These are phyloP conservation scores for Tephrocybe sp. DNA, from an alignment of 768 basidiomycete species.

Conservation along the genomic window DNA sequence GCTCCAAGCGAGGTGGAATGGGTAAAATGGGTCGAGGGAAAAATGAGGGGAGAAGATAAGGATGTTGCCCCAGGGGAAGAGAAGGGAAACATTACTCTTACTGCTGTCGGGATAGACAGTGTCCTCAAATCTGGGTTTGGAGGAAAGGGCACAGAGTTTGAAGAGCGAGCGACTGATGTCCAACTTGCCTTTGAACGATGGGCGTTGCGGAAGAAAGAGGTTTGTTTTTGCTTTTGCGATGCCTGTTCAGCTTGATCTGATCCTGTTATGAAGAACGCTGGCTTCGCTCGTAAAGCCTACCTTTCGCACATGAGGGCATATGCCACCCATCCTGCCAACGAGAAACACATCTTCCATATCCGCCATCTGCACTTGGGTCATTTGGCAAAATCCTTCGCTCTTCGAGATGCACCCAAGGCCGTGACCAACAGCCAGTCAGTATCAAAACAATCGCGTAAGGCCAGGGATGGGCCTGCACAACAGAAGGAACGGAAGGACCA, in stretches of 20 bases:
- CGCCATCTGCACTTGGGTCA: conserved; percentile 94
- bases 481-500: conserved; percentile 12
- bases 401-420: conserved; percentile 78
- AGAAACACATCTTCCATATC: conserved; percentile 97
- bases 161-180: conserved; percentile 91
- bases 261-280: conserved; percentile 58
- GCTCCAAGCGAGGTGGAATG: conserved; percentile 85
- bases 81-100: conserved; percentile 49
- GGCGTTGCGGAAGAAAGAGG: conserved; percentile 75
- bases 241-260: conserved; percentile 4
- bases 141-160: conserved; percentile 76
- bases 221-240: conserved; percentile 33
- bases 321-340: conserved; percentile 92
- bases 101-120: conserved; percentile 62
- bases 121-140: conserved; percentile 85
- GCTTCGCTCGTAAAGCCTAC: conserved; percentile 82
- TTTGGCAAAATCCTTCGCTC: conserved; percentile 86
- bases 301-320: conserved; percentile 94
- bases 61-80: conserved; percentile 23
- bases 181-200: conserved; percentile 95
- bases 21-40: conserved; percentile 86
- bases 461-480: conserved; percentile 20
- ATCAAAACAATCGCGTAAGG: conserved; percentile 20
- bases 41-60: conserved; percentile 62
- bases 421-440: conserved; percentile 32